phyloP scores from a whole-genome alignment of 805 yeast species.

The Candida sithepensis region DNA sequence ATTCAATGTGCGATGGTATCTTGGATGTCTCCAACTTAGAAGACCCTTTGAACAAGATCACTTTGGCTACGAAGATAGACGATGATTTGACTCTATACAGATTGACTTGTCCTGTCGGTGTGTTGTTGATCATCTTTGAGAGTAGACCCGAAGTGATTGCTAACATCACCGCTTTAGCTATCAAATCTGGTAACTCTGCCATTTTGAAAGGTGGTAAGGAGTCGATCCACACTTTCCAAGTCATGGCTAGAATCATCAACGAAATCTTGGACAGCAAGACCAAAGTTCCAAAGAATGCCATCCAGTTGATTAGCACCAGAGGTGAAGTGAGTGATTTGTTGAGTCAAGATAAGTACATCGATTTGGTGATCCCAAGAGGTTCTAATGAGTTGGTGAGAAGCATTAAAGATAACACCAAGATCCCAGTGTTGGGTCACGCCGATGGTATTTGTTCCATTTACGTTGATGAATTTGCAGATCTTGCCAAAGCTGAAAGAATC shows the following conservation, averaged over 20 bases:
- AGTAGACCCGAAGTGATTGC: conserved; percentile 98
- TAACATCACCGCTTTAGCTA: conserved; percentile 90
- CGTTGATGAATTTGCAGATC: conserved; percentile 73
- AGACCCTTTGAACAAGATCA: conserved; percentile 90
- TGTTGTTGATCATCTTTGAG: conserved; percentile 86
- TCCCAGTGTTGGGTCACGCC: conserved; percentile 98
- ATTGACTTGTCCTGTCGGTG: conserved; percentile 93
- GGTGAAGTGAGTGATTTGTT: conserved; percentile 84
- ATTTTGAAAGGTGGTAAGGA: conserved; percentile 98
- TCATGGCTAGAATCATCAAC: conserved; percentile 71
- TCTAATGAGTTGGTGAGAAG: conserved; percentile 85
- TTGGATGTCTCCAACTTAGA: conserved; percentile 83
- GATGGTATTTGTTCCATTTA: conserved; percentile 94
- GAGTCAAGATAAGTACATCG: conserved; percentile 84
- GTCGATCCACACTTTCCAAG: conserved; percentile 76
- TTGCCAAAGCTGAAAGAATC: conserved; percentile 71
- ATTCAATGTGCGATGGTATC: conserved; percentile 91
- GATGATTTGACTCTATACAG: conserved; percentile 82
- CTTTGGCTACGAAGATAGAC: conserved; percentile 80
- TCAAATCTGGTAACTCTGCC: conserved; percentile 96
- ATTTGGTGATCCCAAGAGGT: conserved; percentile 97
- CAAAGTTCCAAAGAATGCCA: conserved; percentile 72
- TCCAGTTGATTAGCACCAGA: conserved; percentile 85
- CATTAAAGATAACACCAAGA: conserved; percentile 84
- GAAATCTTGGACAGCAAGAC: conserved; percentile 53